phyloP scores from a whole-genome alignment of 139 green algal genomes.

The Haematococcus lacustris region DNA sequence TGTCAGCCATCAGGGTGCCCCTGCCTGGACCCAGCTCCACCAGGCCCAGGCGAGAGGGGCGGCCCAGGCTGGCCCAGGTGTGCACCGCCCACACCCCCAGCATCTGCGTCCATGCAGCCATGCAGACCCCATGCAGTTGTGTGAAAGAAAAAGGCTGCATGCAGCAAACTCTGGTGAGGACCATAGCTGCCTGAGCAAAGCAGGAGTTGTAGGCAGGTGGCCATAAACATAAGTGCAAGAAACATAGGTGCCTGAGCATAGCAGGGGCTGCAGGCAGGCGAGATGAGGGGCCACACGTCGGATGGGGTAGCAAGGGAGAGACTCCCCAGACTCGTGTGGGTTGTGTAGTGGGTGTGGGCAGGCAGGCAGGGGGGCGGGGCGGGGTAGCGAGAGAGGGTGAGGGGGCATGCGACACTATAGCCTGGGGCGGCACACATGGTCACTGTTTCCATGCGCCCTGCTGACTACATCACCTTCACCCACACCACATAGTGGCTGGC shows the following conservation, averaged over 20 bases:
- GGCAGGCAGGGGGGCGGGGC: too few relatives aligned
- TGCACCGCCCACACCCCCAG: constrained; percentile 87
- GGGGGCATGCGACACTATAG: too few relatives aligned
- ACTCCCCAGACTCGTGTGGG: too few relatives aligned
- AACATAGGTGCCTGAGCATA: background rate
- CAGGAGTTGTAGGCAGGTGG: background rate
- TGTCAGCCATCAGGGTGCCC: constrained; percentile 93
- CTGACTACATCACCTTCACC: too few relatives aligned
- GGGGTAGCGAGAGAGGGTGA: too few relatives aligned
- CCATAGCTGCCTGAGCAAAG: background rate
- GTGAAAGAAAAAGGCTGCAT: background rate
- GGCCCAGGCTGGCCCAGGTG: constrained; percentile 76
- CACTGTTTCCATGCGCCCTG: too few relatives aligned
- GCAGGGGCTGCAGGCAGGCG: background rate
- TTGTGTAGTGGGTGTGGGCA: too few relatives aligned
- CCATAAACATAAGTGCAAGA: background rate
- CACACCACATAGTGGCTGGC: too few relatives aligned
- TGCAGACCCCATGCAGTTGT: background rate
- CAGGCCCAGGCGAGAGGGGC: constrained; percentile 60
- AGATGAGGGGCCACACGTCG: too few relatives aligned
- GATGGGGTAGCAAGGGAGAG: too few relatives aligned
- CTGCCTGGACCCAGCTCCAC: constrained; percentile 91
- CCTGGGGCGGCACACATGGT: too few relatives aligned
- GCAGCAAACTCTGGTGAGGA: background rate
- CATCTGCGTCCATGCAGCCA: constrained; percentile 55